These are phyloP conservation scores for Diospyros kaki DNA, from an alignment of 148 eudicot genomes.

Conservation along the genomic window DNA sequence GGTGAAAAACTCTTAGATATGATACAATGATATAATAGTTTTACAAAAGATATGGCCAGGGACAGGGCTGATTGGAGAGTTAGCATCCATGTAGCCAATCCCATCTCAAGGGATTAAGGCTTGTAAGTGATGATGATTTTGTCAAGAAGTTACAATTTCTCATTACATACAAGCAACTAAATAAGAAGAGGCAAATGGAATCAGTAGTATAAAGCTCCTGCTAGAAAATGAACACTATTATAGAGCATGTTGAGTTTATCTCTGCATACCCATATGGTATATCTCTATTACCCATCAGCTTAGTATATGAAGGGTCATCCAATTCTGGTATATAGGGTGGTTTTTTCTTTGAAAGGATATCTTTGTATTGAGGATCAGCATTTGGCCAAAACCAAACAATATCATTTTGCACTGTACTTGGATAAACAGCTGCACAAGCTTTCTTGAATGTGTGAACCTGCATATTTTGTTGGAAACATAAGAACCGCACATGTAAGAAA, in stretches of 20 bases:
- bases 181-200: background rate
- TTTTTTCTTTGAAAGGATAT: conserved; percentile 35
- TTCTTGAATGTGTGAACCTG: conserved; percentile 66
- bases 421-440: conserved; percentile 76
- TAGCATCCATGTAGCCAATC: no score
- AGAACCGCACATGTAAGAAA: background rate
- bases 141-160: background rate
- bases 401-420: conserved; percentile 63
- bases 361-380: conserved; percentile 45
- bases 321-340: conserved; percentile 71
- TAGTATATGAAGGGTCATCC: conserved; percentile 71
- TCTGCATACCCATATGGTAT: conserved; percentile 63
- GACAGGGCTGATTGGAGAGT: no score
- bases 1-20: no score
- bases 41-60: no score
- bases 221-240: background rate
- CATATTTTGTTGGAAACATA: conserved; percentile 1
- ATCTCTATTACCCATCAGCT: conserved; percentile 52
- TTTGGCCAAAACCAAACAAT: conserved; percentile 94
- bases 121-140: no score
- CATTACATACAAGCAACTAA: background rate
- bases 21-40: no score
- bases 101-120: no score
- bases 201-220: background rate
- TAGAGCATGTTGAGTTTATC: background rate